Evolutionary conservation across 2,329 filamentous ascomycete genomes (phyloP).

Genomic region (Ophiosphaerella narmari): DNA sequence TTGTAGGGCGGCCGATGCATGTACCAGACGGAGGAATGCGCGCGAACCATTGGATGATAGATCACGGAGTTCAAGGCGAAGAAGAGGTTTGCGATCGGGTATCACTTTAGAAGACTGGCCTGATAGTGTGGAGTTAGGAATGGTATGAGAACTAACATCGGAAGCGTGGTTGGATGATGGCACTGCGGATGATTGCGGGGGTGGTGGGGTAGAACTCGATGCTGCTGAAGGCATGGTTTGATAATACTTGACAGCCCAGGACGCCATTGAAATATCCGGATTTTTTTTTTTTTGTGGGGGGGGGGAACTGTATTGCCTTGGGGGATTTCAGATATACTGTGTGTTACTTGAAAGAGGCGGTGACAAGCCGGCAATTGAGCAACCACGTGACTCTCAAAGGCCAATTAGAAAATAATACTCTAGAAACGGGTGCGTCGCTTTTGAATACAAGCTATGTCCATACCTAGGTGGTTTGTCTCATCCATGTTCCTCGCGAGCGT

Average conservation of each 20-base stretch:
- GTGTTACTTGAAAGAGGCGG: no score
- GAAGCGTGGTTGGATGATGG: conserved; percentile 22
- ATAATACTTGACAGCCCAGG: background rate
- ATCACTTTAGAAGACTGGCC: conserved; percentile 17
- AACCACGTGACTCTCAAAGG: no score
- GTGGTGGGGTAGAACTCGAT: conserved; percentile 19
- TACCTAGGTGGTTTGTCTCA: background rate
- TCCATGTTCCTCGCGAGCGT: background rate
- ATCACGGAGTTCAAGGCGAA: conserved; percentile 56
- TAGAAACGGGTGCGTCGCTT: no score
- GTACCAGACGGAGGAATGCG: conserved; percentile 69
- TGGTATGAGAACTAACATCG: conserved; percentile 1
- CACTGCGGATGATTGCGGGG: conserved; percentile 35
- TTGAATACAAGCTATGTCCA: background rate
- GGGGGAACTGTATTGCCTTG: no score
- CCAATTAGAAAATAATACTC: no score
- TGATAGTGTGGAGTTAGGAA: background rate
- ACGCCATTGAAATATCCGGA: background rate
- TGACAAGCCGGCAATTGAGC: no score
- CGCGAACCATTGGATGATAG: conserved; percentile 61
- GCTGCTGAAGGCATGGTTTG: conserved; percentile 3
- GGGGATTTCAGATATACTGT: no score
- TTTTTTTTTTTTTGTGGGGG: no score
- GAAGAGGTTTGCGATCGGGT: conserved; percentile 47
- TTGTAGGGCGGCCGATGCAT: conserved; percentile 65